Base-by-base conservation (phyloP, 1,139 yeast genomes). In the Candida buenavistaensis region DNA sequence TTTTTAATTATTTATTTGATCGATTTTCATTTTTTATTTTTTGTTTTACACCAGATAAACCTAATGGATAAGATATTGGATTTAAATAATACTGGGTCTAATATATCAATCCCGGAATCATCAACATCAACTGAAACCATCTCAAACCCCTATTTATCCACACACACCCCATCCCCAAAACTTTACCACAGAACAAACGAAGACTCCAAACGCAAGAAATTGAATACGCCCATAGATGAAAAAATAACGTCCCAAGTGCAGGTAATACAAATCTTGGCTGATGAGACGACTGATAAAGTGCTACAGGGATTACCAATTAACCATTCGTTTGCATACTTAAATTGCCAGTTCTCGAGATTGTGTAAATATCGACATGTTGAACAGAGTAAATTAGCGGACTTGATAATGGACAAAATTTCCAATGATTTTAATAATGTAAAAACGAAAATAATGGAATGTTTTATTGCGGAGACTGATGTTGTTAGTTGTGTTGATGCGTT, bases 321-420 rank as follows among this genome's bases (percentile, higher is more conserved):
- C 9, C 51, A 48, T 28, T 57, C 68, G 27, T 58, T 52, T 41
- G 55, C 56, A 7, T 47, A 51, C 16, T 55, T 64, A 37, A 55
- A 62, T 36, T 47, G 49, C 12, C 47, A 53, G 10, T 64, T 62
- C 3, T 70, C 67, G 43, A 47, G 55, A 10, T 44, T 67, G n/a
- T 65, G 72, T 40, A 50, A 57, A 19, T 55, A 46, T 39, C 62
- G 56, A 36, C 62, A 62, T 31, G 41, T 51, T 3, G 71, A 67
- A 43, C 67, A 63, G 38, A 51, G 63, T 16, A 45, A 44, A 27
- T 40, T 68, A 17, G 52, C 60, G 2, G 52, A 47, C n/a, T 26
- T 30, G 4, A 33, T 66, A 7, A 46, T 40, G 28, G 39, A 31
- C 2, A 52, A 48, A 21, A 47, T 66, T n/a, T 50, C 49, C n/a